Conservation (phyloP, 345 rosid genomes). For the Litchi chinensis region DNA sequence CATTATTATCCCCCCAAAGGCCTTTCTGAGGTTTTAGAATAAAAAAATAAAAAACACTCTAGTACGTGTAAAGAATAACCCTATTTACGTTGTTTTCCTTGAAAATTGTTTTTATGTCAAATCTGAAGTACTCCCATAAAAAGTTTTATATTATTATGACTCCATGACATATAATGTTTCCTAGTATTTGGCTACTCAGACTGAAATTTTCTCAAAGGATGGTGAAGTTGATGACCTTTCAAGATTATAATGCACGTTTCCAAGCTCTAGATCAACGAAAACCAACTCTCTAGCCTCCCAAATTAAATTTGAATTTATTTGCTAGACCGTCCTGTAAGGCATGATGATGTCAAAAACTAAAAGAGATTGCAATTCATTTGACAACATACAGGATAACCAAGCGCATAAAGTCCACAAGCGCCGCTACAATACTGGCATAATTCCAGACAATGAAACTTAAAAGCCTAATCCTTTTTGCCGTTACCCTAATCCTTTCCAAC, state of each 20-base stretch:
- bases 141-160: no score
- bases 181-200: no score
- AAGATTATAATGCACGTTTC: no score
- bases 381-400: background rate
- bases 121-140: background rate
- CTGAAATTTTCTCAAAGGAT: no score
- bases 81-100: background rate
- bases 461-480: background rate
- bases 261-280: background rate
- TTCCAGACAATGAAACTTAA: conserved; percentile 3
- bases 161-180: background rate
- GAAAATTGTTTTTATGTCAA: background rate
- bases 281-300: background rate
- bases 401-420: background rate
- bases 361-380: conserved; percentile 2
- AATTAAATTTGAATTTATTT: background rate
- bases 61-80: no score
- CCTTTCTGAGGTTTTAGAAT: no score
- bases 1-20: no score
- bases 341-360: background rate
- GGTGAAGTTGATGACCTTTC: no score
- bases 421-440: background rate
- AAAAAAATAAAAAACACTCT: no score
- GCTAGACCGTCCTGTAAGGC: background rate
- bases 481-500: no score